Evolutionary conservation across 345 rosid species (phyloP).

Genomic region (Salix koriyanagi): DNA sequence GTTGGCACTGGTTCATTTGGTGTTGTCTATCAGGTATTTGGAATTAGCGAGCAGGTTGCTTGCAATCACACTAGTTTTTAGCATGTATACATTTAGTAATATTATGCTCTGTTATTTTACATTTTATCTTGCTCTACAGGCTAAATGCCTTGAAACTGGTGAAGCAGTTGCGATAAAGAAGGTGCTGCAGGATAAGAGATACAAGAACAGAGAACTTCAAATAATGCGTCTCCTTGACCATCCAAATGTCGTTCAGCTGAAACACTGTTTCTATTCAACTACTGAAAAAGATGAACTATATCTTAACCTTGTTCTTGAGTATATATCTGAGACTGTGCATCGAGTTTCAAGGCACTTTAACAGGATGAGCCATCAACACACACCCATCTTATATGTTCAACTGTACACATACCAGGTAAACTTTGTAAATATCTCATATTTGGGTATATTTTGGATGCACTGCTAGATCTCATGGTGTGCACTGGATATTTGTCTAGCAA

Average conservation of each 20-base stretch:
- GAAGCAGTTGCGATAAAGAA: constrained; percentile 90
- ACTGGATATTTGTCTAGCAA: neutral
- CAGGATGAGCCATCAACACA: constrained; percentile 46
- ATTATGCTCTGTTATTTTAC: neutral
- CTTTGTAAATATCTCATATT: neutral
- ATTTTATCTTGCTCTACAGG: constrained; percentile 35
- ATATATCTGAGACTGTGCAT: constrained; percentile 82
- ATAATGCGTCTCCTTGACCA: constrained; percentile 82
- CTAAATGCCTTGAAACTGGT: constrained; percentile 79
- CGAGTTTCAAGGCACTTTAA: constrained; percentile 73
- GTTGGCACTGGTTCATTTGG: constrained; percentile 92
- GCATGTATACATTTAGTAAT: neutral
- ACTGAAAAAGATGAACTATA: constrained; percentile 86
- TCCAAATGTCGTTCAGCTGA: constrained; percentile 76
- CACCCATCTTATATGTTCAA: constrained; percentile 75
- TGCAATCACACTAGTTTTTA: neutral
- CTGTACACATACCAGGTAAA: constrained; percentile 71
- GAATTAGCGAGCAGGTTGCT: neutral
- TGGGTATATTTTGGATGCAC: neutral
- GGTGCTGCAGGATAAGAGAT: constrained; percentile 92
- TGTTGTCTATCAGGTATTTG: constrained; percentile 76
- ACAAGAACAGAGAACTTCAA: constrained; percentile 97
- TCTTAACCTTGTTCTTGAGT: constrained; percentile 94
- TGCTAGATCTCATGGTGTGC: neutral
- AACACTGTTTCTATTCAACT: constrained; percentile 89